Evolutionary conservation across 371 early-diverging fungal species (phyloP), one percentile per base, ranked within the genome.

Genomic region (Mortierella sp.): DNA sequence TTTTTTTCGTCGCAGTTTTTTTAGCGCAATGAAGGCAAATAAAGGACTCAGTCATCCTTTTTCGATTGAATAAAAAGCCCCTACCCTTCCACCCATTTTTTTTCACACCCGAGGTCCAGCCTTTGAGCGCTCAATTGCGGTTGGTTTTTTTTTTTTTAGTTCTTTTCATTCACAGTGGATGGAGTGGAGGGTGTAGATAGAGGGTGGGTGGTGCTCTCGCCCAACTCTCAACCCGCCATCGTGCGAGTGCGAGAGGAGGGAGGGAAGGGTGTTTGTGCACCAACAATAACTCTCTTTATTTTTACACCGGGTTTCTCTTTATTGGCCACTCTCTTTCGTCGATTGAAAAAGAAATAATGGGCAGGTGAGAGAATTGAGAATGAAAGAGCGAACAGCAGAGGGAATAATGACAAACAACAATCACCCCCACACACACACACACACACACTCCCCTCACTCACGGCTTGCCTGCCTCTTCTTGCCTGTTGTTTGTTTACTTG

Each of bases 1-100:
- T 59, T 59, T 13, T 28, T 14, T n/a, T 59, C 11, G 67, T 67
- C 67, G 67, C 67, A 24, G 40, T 37, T 64, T 64, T 61, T 67
- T 67, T 64, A 37, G 40, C 67, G n/a, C 21, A 2, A 59, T 34
- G 31, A 21, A 16, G 2, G 6, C 9, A 21, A 34, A 61, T 61
- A 61, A 6, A 61, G 64, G 34, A 61, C 14, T 34, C n/a, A 54
- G 10, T 54, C 24, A 54, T n/a, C 54, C n/a, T 10, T 5, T 3
- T 1, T 37, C 64, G 9, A 61, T 44, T 43, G 70, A 59, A 31
- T 59, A 28, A 28, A 57, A 59, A 28, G 28, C 28, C 28, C 28
- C 59, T 43, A 46, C 19, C 71, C 48, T 43, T 26, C 71, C 71
- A 31, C 43, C 46, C 48, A 70, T 44, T 26, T 70, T 46, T 40